These are phyloP conservation scores for Rutstroemia sp. DNA, from an alignment of 2,329 filamentous ascomycete species.

Conservation along the genomic window DNA sequence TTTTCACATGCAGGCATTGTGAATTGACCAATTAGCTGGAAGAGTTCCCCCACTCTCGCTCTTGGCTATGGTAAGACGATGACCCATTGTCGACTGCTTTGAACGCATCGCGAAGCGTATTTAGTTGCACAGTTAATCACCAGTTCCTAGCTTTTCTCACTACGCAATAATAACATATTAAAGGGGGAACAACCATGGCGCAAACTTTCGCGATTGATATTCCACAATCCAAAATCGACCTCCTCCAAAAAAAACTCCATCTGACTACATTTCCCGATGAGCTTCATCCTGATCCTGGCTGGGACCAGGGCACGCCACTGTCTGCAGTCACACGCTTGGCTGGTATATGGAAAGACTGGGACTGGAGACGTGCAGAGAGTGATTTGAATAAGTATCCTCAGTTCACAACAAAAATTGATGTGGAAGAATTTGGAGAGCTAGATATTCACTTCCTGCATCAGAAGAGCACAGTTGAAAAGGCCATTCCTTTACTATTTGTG, in stretches of 20 bases:
- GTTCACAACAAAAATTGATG: constrained; percentile 33
- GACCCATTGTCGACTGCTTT: too few species aligned
- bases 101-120: too few species aligned
- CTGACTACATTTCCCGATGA: neutral
- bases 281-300: neutral
- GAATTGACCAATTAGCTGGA: too few species aligned
- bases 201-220: neutral
- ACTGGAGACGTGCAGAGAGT: constrained; percentile 9
- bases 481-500: constrained; percentile 59
- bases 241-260: neutral
- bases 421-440: constrained; percentile 51
- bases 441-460: constrained; percentile 60
- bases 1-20: too few species aligned
- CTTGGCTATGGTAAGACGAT: too few species aligned
- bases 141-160: too few species aligned
- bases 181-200: neutral
- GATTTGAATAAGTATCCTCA: constrained; percentile 22
- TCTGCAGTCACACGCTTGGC: neutral
- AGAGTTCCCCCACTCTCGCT: too few species aligned
- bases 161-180: neutral
- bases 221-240: neutral
- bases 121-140: too few species aligned
- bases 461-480: constrained; percentile 33
- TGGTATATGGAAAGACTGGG: neutral
- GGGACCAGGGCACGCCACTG: constrained; percentile 1